Base-by-base conservation (phyloP, 306 rosid genomes). In the Cucumis melo region DNA sequence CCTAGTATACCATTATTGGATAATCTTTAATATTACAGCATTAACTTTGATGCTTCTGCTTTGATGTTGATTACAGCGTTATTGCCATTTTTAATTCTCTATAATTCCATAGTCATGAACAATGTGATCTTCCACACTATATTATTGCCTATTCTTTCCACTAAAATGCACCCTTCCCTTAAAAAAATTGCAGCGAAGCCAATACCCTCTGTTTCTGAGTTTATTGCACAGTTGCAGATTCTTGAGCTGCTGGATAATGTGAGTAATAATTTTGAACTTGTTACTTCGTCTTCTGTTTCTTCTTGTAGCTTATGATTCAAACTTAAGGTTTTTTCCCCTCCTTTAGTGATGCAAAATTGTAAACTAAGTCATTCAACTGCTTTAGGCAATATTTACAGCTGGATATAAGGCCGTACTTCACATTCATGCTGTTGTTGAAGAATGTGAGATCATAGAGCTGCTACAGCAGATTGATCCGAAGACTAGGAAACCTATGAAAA, bases 401-500 rank as follows among this genome's bases (percentile, higher is more conserved):
- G 99, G 99, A 32, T 95, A 95, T 83, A 92, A 92, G 81, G 99
- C 99, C 81, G 88, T 95, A 78, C 80, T 95, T 87, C 99, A 95
- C 80, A 83, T 95, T 77, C 99, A 95, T 80, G 78, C 97, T 38
- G 81, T 95, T 77, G 99, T 95, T 53, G 99, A 95, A 85, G 99
- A 95, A 83, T 95, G 99, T 83, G 99, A 95, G 86, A 92, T 95
- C 78, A 92, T 95, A 50, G 97, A 95, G 80, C 87, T 95, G 77
- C 60, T 92, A 14, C 91, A 92, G 53, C 96, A 95, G 90, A 89
- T 95, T 73, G 99, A 95, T 86, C 88, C 92, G 17, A 95, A 85
- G 96, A 90, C 98, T 27, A 90, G 41, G 87, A 95, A 90, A 80
- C 92, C 97, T 48, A 83, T 88, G 87, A 95, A 89, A 78, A 95